A percentile compares a stretch with the other conserved stretches of the same genome.
Conservation (phyloP, 2,329 filamentous ascomycete genomes). For the Aureobasidium pullulans region DNA sequence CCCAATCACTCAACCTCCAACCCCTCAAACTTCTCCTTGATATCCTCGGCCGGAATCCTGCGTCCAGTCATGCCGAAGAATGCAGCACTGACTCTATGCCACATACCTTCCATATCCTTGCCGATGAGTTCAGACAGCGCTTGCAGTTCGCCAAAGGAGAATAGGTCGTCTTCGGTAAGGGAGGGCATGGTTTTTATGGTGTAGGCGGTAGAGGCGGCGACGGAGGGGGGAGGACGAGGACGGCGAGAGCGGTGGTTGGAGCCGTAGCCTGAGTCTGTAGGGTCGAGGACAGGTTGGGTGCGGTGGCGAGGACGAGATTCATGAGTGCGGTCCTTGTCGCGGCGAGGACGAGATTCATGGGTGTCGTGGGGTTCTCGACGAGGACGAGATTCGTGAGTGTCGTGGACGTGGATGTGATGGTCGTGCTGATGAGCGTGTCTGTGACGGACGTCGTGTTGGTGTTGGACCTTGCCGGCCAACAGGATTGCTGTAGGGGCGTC, state of each 20-base stretch:
- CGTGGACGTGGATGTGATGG: background rate
- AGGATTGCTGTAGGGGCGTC: background rate
- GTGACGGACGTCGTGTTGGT: background rate
- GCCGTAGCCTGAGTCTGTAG: background rate
- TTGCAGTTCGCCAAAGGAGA: slow-evolving; percentile 32
- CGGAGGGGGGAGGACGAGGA: background rate
- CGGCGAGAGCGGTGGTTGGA: background rate
- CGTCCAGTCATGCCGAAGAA: slow-evolving; percentile 46
- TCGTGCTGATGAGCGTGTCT: background rate
- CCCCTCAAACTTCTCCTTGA: slow-evolving; percentile 51
- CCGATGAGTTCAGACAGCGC: slow-evolving; percentile 38
- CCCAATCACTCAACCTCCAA: slow-evolving; percentile 29
- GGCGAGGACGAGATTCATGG: background rate
- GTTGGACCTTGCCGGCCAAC: background rate
- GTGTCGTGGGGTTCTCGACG: background rate
- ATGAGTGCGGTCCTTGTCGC: background rate
- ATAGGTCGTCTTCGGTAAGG: slow-evolving; percentile 29
- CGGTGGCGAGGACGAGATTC: background rate
- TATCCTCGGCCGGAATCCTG: slow-evolving; percentile 51
- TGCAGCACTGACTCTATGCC: slow-evolving; percentile 39
- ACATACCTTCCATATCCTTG: slow-evolving; percentile 37
- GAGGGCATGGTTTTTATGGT: slow-evolving; percentile 16
- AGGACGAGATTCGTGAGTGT: background rate
- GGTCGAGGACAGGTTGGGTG: background rate
- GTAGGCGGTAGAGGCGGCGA: background rate